Percentiles rank a stretch among this genome's conserved stretches.
These are phyloP conservation scores for Ustilago cynodontis DNA, from an alignment of 1,284 basidiomycete genomes.

Conservation along the genomic window DNA sequence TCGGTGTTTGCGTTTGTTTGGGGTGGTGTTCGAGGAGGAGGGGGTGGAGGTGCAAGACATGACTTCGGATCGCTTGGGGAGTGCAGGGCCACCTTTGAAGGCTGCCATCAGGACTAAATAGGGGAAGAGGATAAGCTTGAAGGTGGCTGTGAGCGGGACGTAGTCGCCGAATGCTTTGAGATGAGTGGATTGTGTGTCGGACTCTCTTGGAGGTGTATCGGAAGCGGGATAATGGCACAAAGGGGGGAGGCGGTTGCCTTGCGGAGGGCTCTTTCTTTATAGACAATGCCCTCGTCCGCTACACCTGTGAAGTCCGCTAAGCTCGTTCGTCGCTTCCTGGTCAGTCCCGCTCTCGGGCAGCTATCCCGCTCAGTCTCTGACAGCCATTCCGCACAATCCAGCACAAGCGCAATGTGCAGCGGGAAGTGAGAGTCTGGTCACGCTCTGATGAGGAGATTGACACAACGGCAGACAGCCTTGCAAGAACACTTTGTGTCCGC, in stretches of 20 bases:
- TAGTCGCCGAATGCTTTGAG: neutral
- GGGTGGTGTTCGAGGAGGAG: neutral
- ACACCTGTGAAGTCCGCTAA: neutral
- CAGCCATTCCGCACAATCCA: no score
- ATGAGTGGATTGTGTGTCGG: no score
- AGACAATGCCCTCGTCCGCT: neutral
- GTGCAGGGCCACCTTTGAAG: slow-evolving; percentile 34
- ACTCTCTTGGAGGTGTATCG: no score
- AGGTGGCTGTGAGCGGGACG: no score
- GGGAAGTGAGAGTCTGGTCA: neutral
- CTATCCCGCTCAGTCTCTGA: neutral
- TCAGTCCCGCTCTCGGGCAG: neutral
- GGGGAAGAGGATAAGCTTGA: neutral
- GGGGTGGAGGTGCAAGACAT: neutral
- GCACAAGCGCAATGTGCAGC: neutral
- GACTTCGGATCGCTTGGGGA: slow-evolving; percentile 19
- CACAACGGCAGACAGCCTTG: neutral
- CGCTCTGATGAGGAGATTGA: neutral
- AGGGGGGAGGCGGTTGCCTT: neutral
- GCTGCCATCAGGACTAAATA: slow-evolving; percentile 7
- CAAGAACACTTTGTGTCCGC: neutral
- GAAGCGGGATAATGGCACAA: no score
- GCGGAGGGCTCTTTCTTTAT: neutral
- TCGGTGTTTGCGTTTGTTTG: slow-evolving; percentile 15
- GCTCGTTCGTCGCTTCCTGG: neutral